Evolutionary conservation across 192 early-diverging fungal species (phyloP).

Genomic region (Coemansia sp.): DNA sequence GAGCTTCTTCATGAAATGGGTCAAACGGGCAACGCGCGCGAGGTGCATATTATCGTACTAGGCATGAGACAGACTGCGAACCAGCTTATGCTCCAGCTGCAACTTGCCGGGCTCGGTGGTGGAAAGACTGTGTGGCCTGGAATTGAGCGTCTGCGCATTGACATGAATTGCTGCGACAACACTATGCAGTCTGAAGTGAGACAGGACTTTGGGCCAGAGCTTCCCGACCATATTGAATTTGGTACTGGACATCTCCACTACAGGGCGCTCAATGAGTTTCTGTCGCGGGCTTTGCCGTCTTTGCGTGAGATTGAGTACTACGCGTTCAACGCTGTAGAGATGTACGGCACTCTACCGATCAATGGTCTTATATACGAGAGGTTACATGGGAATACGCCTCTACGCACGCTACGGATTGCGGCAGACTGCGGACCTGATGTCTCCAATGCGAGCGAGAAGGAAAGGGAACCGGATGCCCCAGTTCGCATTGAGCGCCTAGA

Average conservation of each 20-base stretch:
- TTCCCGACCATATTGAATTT: too few species aligned
- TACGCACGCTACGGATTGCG: too few species aligned
- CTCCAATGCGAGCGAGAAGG: too few species aligned
- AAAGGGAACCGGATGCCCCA: too few species aligned
- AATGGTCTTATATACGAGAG: too few species aligned
- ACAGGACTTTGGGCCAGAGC: too few species aligned
- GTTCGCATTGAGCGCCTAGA: too few species aligned
- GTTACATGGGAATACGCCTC: too few species aligned
- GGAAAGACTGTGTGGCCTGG: background rate
- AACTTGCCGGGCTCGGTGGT: background rate
- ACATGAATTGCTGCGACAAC: background rate
- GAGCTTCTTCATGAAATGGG: background rate
- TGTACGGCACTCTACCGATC: too few species aligned
- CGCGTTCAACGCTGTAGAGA: background rate
- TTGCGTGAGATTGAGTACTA: constrained; percentile 15
- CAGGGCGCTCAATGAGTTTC: constrained; percentile 10
- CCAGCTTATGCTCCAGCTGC: background rate
- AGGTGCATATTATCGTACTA: constrained; percentile 1
- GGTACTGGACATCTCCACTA: too few species aligned
- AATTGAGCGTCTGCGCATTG: background rate
- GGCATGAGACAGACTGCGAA: background rate
- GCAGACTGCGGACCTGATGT: too few species aligned
- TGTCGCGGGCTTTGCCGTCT: constrained; percentile 11
- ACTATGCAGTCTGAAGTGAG: background rate
- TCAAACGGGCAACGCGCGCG: background rate